These are phyloP conservation scores for Kuraishia capsulata DNA, from an alignment of 805 yeast species.

Conservation along the genomic window DNA sequence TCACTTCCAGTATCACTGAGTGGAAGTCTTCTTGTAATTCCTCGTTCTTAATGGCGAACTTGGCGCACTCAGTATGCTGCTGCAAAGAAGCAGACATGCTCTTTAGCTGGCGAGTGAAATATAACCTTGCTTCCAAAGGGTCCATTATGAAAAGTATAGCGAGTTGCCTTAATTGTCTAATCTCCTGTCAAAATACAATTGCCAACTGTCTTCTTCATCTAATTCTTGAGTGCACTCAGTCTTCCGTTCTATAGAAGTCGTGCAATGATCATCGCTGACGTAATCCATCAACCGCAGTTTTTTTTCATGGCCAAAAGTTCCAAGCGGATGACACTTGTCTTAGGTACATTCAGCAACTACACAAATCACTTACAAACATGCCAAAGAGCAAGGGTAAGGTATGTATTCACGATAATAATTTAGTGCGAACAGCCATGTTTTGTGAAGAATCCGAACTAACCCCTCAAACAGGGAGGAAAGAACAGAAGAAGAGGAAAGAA, in stretches of 20 bases:
- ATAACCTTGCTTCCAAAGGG: slow-evolving; percentile 77
- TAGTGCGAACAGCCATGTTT: too few species aligned
- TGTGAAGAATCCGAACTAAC: slow-evolving; percentile 91
- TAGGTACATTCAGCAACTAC: too few species aligned
- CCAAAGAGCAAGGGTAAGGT: slow-evolving; percentile 73
- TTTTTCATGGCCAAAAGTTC: too few species aligned
- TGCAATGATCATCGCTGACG: too few species aligned
- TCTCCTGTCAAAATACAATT: too few species aligned
- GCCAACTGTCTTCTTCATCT: too few species aligned
- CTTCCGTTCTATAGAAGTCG: too few species aligned
- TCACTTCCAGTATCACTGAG: slow-evolving; percentile 54
- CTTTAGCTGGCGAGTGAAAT: slow-evolving; percentile 60
- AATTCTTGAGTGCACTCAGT: too few species aligned
- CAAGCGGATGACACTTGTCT: too few species aligned
- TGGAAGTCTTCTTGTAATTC: slow-evolving; percentile 63
- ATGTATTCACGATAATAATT: too few species aligned
- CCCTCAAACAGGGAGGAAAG: slow-evolving; percentile 79
- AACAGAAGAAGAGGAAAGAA: slow-evolving; percentile 99
- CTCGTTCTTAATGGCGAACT: slow-evolving; percentile 44
- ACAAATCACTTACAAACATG: slow-evolving; percentile 33
- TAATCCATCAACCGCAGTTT: too few species aligned
- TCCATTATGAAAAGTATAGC: slow-evolving; percentile 73
- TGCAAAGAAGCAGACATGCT: slow-evolving; percentile 55
- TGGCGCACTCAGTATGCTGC: slow-evolving; percentile 40
- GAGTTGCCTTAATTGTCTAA: too few species aligned